These are phyloP conservation scores for Teratosphaeria epicoccoides DNA, from an alignment of 2,329 filamentous ascomycete genomes.

Conservation along the genomic window DNA sequence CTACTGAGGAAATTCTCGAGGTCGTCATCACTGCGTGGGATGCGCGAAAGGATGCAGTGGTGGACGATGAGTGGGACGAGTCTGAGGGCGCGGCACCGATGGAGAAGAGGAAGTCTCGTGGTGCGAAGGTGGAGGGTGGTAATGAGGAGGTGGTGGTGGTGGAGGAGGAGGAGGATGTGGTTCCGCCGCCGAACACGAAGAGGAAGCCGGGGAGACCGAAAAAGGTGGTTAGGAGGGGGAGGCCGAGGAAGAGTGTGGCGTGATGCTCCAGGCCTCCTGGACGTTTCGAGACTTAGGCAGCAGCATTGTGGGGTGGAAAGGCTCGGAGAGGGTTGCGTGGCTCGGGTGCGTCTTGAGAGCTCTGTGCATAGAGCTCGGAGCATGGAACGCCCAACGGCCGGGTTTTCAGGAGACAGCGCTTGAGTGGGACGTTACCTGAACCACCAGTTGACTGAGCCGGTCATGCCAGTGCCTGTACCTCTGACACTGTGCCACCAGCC, in stretches of 20 bases:
- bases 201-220: background rate
- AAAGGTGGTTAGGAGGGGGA: background rate
- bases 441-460: conserved; percentile 40
- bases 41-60: background rate
- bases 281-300: background rate
- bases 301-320: background rate
- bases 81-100: background rate
- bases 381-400: too few relatives aligned
- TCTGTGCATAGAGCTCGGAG: too few relatives aligned
- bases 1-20: background rate
- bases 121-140: background rate
- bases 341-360: background rate
- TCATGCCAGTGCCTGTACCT: conserved; percentile 48
- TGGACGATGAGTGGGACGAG: background rate
- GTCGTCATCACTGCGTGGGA: background rate
- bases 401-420: background rate
- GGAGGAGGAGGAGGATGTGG: background rate
- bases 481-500: conserved; percentile 83
- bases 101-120: background rate
- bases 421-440: conserved; percentile 3
- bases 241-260: background rate
- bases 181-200: background rate
- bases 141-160: background rate
- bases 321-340: background rate
- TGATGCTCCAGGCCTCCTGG: background rate